A percentile compares a stretch with the other conserved stretches of the same genome.
Evolutionary conservation across 139 green algal species (phyloP).

Genomic region (Coccomyxa sp.): DNA sequence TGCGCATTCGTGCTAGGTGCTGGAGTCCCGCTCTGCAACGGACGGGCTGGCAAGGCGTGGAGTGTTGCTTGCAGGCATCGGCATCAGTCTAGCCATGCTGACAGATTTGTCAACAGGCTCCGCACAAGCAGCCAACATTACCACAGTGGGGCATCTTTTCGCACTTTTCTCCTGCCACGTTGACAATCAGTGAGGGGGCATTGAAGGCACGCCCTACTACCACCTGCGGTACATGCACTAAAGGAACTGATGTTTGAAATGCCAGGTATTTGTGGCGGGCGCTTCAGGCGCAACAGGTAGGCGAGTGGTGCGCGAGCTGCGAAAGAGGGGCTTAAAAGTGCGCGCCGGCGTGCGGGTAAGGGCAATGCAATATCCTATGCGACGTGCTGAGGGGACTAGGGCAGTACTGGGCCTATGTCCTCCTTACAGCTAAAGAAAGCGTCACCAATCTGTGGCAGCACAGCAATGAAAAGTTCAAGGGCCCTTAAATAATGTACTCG

Average conservation of each 20-base stretch:
- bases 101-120: background rate
- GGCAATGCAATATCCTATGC: background rate
- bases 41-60: too few relatives aligned
- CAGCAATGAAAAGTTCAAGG: background rate
- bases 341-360: conserved; percentile 3
- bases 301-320: background rate
- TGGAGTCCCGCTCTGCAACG: too few relatives aligned
- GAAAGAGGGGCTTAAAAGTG: background rate
- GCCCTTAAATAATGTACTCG: background rate
- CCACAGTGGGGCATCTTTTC: background rate
- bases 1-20: too few relatives aligned
- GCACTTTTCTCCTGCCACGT: background rate
- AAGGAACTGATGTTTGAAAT: background rate
- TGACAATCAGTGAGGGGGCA: background rate
- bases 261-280: conserved; percentile 1
- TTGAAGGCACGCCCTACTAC: too few relatives aligned
- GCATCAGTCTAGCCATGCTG: background rate
- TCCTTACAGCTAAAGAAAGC: too few relatives aligned
- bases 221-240: background rate
- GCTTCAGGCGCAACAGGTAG: background rate
- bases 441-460: too few relatives aligned
- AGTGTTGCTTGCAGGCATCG: background rate
- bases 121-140: background rate
- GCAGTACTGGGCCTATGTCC: background rate
- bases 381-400: background rate